Evolutionary conservation across 108 stramenopile genomes (phyloP), one percentile per base, ranked within the genome.

Genomic region (Skeletonema menzelii): DNA sequence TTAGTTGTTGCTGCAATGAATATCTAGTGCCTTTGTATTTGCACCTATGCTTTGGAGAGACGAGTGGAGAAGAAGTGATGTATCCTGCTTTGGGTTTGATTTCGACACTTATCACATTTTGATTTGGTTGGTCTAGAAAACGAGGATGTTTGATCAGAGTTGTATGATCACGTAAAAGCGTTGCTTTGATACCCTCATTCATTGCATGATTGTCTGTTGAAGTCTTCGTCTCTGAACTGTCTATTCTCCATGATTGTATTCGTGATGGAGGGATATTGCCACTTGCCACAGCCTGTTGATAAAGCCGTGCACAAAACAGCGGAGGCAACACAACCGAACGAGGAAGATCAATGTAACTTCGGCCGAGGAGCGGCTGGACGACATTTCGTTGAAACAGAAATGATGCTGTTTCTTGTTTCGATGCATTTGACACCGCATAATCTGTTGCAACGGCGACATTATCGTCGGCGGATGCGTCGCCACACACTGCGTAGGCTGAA

Each of bases 71-170:
- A 37, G 65, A 72, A 22, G 88, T 32, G 12, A 86, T 49, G 56
- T 88, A 92, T 27, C 91, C 91, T 28, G 91, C 91, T 62, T 92
- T 92, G 20, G 91, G 91, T 76, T 92, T 92, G 32, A 92, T 72
- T 67, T 92, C 91, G 6, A 89, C 75, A 17, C 64, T 64, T 22
- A 72, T 2, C 24, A 64, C 47, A 27, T 27, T 19, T 14, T 15
- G 44, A 27, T 26, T 30, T 27, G 34, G n/a, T 26, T 53, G 12
- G 7, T 61, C 15, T 30, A 3, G n/a, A 31, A 66, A 47, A 47
- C 30, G 27, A 72, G 62, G 70, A 27, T 77, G 64, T 12, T 28
- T 42, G n/a, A 30, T 31, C 27, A 75, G 46, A 38, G 27, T 31
- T 53, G 73, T 69, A 59, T 83, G 75, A 59, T 83, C 78, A 11